A percentile compares a stretch with the other conserved stretches of the same genome.
Conservation (phyloP, 768 basidiomycete genomes). For the Tephrocybe rancida region DNA sequence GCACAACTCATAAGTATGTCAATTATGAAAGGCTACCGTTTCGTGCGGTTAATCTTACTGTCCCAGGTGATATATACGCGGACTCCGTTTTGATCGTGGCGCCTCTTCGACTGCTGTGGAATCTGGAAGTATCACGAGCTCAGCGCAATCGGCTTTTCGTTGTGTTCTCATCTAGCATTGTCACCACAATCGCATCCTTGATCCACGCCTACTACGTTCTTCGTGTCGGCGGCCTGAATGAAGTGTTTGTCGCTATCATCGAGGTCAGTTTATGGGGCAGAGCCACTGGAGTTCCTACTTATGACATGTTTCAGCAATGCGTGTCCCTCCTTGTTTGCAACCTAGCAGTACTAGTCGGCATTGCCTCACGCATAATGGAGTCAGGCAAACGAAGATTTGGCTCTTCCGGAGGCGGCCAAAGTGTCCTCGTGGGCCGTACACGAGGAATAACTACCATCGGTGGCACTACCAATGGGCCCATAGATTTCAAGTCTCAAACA, state of each 20-base stretch:
- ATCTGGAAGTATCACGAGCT: constrained; percentile 30
- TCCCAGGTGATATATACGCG: constrained; percentile 42
- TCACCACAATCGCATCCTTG: constrained; percentile 36
- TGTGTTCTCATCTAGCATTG: constrained; percentile 45
- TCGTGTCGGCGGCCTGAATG: constrained; percentile 20
- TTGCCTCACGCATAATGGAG: constrained; percentile 5
- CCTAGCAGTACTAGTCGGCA: constrained; percentile 37
- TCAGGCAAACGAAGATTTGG: background rate
- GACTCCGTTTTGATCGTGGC: constrained; percentile 43
- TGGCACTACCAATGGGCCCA: background rate
- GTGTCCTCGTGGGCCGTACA: background rate
- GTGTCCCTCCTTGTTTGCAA: constrained; percentile 44
- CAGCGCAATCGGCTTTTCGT: constrained; percentile 40
- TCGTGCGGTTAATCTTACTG: background rate
- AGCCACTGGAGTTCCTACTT: background rate
- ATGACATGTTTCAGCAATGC: constrained; percentile 23
- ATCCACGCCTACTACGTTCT: constrained; percentile 38
- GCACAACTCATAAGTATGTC: constrained; percentile 48
- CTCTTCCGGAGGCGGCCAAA: background rate
- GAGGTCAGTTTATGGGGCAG: constrained; percentile 31
- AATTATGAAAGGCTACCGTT: background rate
- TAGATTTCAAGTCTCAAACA: constrained; percentile 4
- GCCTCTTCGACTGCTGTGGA: constrained; percentile 44
- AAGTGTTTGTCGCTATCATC: constrained; percentile 29
- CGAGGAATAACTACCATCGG: constrained; percentile 3